Evolutionary conservation across 78 protist genomes (phyloP).

Genomic region (Isochrysis galbana): DNA sequence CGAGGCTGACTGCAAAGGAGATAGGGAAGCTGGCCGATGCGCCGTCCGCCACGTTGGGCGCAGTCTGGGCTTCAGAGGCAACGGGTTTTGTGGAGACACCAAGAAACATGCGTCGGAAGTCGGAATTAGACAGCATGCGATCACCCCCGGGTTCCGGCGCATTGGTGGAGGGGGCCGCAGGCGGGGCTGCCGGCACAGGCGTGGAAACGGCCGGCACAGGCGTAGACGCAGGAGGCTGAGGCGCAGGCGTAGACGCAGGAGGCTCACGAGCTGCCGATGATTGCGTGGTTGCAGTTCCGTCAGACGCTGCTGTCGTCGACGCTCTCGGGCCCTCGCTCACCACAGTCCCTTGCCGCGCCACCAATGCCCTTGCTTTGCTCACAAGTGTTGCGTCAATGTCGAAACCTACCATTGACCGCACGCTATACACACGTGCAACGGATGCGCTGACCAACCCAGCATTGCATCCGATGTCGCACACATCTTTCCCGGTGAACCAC

Average conservation of each 20-base stretch:
- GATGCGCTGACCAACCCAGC: neutral
- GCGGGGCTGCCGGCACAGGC: neutral
- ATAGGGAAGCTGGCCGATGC: neutral
- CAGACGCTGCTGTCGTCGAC: too few relatives aligned
- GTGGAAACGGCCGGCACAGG: neutral
- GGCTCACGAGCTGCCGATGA: too few relatives aligned
- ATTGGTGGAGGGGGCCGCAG: neutral
- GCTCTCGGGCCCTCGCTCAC: too few relatives aligned
- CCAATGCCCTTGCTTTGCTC: neutral
- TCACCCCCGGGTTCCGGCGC: neutral
- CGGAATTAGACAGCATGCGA: neutral
- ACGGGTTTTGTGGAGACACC: neutral
- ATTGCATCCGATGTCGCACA: neutral
- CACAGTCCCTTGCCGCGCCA: neutral
- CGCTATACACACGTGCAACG: neutral
- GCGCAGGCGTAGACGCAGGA: too few relatives aligned
- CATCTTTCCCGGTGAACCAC: neutral
- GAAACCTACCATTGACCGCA: conserved; percentile 32
- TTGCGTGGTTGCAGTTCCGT: too few relatives aligned
- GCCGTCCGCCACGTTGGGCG: neutral
- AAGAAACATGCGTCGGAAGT: neutral
- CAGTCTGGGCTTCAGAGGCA: neutral
- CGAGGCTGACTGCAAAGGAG: neutral
- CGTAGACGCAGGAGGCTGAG: too few relatives aligned
- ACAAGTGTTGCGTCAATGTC: conserved; percentile 50